A percentile compares a stretch with the other conserved stretches of the same genome.
Evolutionary conservation across 2,329 filamentous ascomycete species (phyloP).

Genomic region (Cordyceps fumosorosea): DNA sequence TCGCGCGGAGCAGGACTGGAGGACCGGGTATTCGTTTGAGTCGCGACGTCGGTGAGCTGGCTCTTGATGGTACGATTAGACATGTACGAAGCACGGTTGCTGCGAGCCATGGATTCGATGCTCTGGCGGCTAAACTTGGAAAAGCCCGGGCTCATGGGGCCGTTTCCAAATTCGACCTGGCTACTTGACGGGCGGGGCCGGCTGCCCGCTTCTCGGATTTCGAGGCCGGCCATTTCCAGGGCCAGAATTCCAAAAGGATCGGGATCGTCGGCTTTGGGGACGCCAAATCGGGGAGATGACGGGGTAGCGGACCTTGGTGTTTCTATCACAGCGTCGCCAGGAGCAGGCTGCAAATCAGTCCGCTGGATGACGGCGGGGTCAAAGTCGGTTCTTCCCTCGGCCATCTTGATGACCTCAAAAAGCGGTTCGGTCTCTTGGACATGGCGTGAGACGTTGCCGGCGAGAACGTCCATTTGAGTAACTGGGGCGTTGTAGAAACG

Average conservation of each 20-base stretch:
- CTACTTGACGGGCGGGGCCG: slow-evolving; percentile 63
- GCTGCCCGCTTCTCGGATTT: slow-evolving; percentile 83
- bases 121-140: slow-evolving; percentile 58
- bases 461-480: slow-evolving; percentile 49
- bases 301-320: slow-evolving; percentile 32
- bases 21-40: slow-evolving; percentile 52
- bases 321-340: slow-evolving; percentile 62
- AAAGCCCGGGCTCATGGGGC: slow-evolving; percentile 66
- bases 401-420: slow-evolving; percentile 78
- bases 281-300: slow-evolving; percentile 56
- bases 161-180: slow-evolving; percentile 75
- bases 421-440: slow-evolving; percentile 53
- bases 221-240: slow-evolving; percentile 81
- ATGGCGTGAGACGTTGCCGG: slow-evolving; percentile 48
- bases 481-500: slow-evolving; percentile 47
- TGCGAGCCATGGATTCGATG: slow-evolving; percentile 56
- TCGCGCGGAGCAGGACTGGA: slow-evolving; percentile 49
- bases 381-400: slow-evolving; percentile 74
- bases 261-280: slow-evolving; percentile 73
- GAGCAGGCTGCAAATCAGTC: slow-evolving; percentile 60
- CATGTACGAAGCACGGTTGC: slow-evolving; percentile 69
- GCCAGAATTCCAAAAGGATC: slow-evolving; percentile 90
- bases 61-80: slow-evolving; percentile 62
- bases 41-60: slow-evolving; percentile 63
- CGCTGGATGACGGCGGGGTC: slow-evolving; percentile 61